Conservation (phyloP, 1,284 basidiomycete species). For the Neolentinus lepideus region DNA sequence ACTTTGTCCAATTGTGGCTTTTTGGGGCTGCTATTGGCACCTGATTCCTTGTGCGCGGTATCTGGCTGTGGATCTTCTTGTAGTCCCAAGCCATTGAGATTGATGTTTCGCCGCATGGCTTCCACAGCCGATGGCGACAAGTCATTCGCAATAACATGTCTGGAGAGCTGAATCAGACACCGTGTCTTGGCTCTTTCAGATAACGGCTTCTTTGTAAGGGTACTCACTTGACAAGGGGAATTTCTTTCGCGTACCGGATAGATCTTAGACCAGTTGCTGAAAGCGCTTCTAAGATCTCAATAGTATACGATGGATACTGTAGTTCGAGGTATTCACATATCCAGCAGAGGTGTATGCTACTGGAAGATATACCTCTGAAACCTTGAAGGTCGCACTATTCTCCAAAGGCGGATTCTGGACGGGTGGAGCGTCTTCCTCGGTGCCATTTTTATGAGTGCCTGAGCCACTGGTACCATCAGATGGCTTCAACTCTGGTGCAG, state of each 20-base stretch:
- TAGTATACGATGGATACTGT: slow-evolving; percentile 56
- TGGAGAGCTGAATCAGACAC: slow-evolving; percentile 22
- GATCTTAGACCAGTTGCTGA: slow-evolving; percentile 94
- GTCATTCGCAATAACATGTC: slow-evolving; percentile 93
- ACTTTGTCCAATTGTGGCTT: slow-evolving; percentile 45
- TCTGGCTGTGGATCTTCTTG: slow-evolving; percentile 13
- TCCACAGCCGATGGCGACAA: slow-evolving; percentile 78
- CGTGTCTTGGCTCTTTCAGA: not conserved
- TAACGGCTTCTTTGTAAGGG: not conserved
- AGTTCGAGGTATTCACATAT: no score
- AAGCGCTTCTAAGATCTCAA: slow-evolving; percentile 90
- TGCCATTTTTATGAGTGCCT: not conserved
- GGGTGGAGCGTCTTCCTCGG: not conserved
- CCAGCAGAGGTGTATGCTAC: no score
- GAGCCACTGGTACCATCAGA: not conserved
- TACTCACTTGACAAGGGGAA: slow-evolving; percentile 79
- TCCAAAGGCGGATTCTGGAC: not conserved
- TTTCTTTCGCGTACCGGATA: slow-evolving; percentile 97
- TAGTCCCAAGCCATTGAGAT: slow-evolving; percentile 76
- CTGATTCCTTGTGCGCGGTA: slow-evolving; percentile 9
- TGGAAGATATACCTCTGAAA: not conserved
- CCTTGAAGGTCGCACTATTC: not conserved
- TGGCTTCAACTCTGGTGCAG: not conserved
- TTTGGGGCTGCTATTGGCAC: slow-evolving; percentile 7
- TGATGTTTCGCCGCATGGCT: slow-evolving; percentile 86